Base-by-base conservation (phyloP, 1,284 basidiomycete genomes). In the Leccinum subrobustum region DNA sequence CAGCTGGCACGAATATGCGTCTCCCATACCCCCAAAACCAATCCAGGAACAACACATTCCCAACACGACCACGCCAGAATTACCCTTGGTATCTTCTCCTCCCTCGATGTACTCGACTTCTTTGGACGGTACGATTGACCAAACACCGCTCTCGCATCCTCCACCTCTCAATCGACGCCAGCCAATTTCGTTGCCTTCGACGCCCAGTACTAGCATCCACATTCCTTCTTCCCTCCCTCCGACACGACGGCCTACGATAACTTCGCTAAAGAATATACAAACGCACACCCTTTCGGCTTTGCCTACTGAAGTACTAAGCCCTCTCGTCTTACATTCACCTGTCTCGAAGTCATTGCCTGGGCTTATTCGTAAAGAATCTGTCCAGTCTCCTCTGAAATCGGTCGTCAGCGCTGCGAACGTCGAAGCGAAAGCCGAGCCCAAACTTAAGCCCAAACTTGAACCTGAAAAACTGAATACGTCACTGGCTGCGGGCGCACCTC, bases 281-380 rank as follows among this genome's bases (percentile, higher is more conserved):
- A 77, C 76, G 0, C 68, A 73, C 7, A 60, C 60, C 0, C 51
- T 76, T n/a, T 64, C 69, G 12, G 65, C 71, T 20, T 68, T 44
- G 54, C 63, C 64, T 29, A 72, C 73, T n/a, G 82, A 78, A 60
- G 76, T 81, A 47, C 65, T 85, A 25, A 85, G 83, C 54, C 83
- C 83, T 8, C 68, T 84, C 4, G 67, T 74, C 52, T 64, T 83
- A 5, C 69, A 75, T 4, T 77, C 81, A 4, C 80, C 77, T 0
- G 63, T 61, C 47, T 66, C 67, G 14, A 66, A 54, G 42, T 66
- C 64, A 3, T 39, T 67, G 2, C 60, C 71, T 1, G 16, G 57
- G 16, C 51, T 68, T 6, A 9, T 62, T 27, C 71, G 70, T 33
- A 63, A 56, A 35, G 74, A 75, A 42, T 69, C 73, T 1, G 5